Percentiles rank a stretch among this genome's conserved stretches.
phyloP scores from a whole-genome alignment of 352 stramenopile genomes.

The Phytopythium kandeliae region DNA sequence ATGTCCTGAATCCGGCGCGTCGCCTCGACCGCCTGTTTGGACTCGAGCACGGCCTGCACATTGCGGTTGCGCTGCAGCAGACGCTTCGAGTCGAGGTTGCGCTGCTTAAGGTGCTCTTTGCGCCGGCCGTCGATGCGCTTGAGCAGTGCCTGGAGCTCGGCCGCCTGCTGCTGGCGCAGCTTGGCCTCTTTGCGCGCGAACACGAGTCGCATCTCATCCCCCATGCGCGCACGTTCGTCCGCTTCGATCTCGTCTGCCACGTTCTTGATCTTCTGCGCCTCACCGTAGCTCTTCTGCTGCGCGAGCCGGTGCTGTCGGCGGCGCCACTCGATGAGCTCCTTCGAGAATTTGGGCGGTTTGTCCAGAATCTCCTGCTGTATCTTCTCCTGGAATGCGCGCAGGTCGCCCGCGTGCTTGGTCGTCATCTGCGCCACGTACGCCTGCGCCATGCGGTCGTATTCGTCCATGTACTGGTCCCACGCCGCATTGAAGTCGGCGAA shows the following conservation, averaged over 20 bases:
- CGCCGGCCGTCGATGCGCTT: constrained; percentile 93
- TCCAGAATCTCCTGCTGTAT: constrained; percentile 86
- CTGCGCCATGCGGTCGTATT: constrained; percentile 93
- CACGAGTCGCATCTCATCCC: constrained; percentile 64
- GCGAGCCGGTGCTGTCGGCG: constrained; percentile 92
- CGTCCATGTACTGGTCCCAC: constrained; percentile 95
- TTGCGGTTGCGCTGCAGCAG: constrained; percentile 95
- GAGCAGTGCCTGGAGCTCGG: constrained; percentile 89
- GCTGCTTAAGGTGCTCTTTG: constrained; percentile 93
- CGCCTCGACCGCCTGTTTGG: constrained; percentile 83
- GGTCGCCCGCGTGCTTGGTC: constrained; percentile 82
- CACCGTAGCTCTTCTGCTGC: constrained; percentile 91
- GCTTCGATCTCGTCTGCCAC: constrained; percentile 93
- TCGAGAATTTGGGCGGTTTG: constrained; percentile 88
- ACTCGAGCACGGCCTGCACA: constrained; percentile 91
- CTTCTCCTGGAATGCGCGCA: constrained; percentile 87
- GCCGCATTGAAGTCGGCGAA: constrained; percentile 92
- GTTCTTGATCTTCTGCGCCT: constrained; percentile 95
- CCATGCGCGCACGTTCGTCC: constrained; percentile 87
- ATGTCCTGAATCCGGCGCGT: constrained; percentile 79
- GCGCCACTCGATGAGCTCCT: constrained; percentile 93
- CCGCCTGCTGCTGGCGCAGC: constrained; percentile 90
- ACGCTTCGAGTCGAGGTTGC: constrained; percentile 90
- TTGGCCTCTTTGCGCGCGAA: constrained; percentile 88
- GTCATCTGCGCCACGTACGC: constrained; percentile 94